Conservation (phyloP, 257 asterid species). For the Paraleonurus japonicus region DNA sequence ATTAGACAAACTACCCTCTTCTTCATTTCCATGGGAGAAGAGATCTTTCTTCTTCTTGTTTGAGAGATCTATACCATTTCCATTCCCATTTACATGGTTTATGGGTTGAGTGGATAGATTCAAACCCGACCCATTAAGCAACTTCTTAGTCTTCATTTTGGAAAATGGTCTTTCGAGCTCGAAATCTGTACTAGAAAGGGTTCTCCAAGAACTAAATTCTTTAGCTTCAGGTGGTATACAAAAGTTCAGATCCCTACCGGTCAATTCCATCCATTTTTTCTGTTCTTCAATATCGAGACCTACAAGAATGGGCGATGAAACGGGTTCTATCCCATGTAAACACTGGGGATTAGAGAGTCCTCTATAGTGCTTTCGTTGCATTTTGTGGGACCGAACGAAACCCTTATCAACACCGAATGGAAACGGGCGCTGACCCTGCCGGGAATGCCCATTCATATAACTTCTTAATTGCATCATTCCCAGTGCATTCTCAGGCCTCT, state of each 20-base stretch:
- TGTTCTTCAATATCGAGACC: conserved; percentile 48
- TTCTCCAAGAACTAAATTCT: conserved; percentile 55
- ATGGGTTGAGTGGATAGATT: conserved; percentile 39
- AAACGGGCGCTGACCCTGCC: conserved; percentile 54
- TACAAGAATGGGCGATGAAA: conserved; percentile 42
- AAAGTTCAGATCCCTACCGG: conserved; percentile 51
- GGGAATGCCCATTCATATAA: conserved; percentile 55
- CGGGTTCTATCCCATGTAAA: conserved; percentile 50
- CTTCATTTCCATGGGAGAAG: conserved; percentile 33
- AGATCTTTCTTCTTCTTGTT: conserved; percentile 52
- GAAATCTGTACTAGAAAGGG: conserved; percentile 50
- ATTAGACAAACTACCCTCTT: conserved; percentile 33
- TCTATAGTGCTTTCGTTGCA: conserved; percentile 55
- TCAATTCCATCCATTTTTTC: conserved; percentile 54
- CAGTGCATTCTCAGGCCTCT: conserved; percentile 54
- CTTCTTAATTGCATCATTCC: conserved; percentile 64
- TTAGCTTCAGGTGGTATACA: conserved; percentile 53
- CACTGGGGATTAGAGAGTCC: conserved; percentile 63
- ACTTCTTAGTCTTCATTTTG: conserved; percentile 37
- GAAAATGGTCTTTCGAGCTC: conserved; percentile 50
- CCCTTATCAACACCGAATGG: conserved; percentile 51
- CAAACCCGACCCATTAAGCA: conserved; percentile 50
- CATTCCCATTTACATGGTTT: conserved; percentile 43
- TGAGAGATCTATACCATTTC: conserved; percentile 42
- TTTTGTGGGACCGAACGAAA: conserved; percentile 54